phyloP scores from a whole-genome alignment of 2,329 filamentous ascomycete genomes.

The Fusarium mundagurra region DNA sequence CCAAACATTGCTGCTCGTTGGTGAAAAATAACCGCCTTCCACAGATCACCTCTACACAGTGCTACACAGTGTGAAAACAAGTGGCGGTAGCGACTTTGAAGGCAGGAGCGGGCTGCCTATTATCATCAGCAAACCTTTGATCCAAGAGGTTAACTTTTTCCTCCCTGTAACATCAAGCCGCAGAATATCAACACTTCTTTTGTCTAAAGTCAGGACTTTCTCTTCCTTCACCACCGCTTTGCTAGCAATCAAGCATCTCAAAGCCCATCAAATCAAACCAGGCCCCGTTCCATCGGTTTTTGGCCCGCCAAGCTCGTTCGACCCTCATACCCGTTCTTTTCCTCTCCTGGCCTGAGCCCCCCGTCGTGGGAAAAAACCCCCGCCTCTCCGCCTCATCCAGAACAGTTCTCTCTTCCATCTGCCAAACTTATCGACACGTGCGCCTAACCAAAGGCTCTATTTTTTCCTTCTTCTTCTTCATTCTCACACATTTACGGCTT shows the following conservation, averaged over 20 bases:
- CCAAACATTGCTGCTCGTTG: neutral
- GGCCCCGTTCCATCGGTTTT: slow-evolving; percentile 22
- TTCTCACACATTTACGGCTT: slow-evolving; percentile 10
- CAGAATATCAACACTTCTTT: slow-evolving; percentile 3
- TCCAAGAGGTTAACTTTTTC: slow-evolving; percentile 15
- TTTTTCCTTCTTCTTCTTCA: slow-evolving; percentile 28
- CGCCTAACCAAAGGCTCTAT: slow-evolving; percentile 39
- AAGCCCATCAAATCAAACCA: slow-evolving; percentile 24
- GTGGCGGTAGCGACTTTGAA: slow-evolving; percentile 29
- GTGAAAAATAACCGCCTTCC: neutral
- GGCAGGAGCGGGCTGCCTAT: slow-evolving; percentile 18
- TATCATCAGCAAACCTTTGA: slow-evolving; percentile 4
- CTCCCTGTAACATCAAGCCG: slow-evolving; percentile 5
- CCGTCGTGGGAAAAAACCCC: slow-evolving; percentile 41
- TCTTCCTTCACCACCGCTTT: slow-evolving; percentile 20
- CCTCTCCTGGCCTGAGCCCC: slow-evolving; percentile 36
- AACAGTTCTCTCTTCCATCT: slow-evolving; percentile 37
- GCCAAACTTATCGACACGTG: slow-evolving; percentile 47
- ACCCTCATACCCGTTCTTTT: slow-evolving; percentile 42
- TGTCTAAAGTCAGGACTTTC: neutral
- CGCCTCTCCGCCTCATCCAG: slow-evolving; percentile 44
- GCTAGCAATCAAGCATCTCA: slow-evolving; percentile 16
- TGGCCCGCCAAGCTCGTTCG: slow-evolving; percentile 36
- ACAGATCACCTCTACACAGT: slow-evolving; percentile 17
- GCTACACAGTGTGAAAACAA: slow-evolving; percentile 6